These are phyloP conservation scores for Peribolospora baueri DNA, from an alignment of 768 basidiomycete genomes.

Conservation along the genomic window DNA sequence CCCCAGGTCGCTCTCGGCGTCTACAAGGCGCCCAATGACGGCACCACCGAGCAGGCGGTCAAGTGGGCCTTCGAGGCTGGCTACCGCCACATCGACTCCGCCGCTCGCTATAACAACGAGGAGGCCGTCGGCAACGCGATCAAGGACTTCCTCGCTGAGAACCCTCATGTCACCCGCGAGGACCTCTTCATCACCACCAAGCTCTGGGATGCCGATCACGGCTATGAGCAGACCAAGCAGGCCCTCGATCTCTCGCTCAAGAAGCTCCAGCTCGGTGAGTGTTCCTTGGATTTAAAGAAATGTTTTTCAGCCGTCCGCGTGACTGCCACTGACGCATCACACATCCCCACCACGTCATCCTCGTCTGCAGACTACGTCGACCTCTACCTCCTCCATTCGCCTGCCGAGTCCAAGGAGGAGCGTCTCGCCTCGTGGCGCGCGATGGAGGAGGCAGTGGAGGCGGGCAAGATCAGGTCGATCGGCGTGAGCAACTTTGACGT, in stretches of 20 bases:
- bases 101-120: constrained; percentile 64
- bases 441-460: constrained; percentile 55
- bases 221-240: constrained; percentile 28
- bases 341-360: constrained; percentile 23
- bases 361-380: constrained; percentile 72
- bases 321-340: too few relatives aligned
- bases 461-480: constrained; percentile 48
- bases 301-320: constrained; percentile 7
- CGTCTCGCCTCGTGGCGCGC: constrained; percentile 62
- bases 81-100: constrained; percentile 17
- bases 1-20: too few relatives aligned
- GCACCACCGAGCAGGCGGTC: not conserved
- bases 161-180: constrained; percentile 40
- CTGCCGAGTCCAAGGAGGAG: constrained; percentile 39
- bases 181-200: constrained; percentile 76
- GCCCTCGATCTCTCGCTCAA: constrained; percentile 28
- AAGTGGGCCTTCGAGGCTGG: constrained; percentile 14
- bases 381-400: constrained; percentile 37
- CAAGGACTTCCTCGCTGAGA: constrained; percentile 35
- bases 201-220: constrained; percentile 75
- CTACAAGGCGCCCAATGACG: too few relatives aligned
- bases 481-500: constrained; percentile 61
- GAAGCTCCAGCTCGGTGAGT: constrained; percentile 44
- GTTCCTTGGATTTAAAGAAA: constrained; percentile 46
- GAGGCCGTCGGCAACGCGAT: constrained; percentile 64